Percentiles rank a stretch among this genome's conserved stretches.
Evolutionary conservation across 2,329 filamentous ascomycete genomes (phyloP).

Genomic region (Xylaria sp.): DNA sequence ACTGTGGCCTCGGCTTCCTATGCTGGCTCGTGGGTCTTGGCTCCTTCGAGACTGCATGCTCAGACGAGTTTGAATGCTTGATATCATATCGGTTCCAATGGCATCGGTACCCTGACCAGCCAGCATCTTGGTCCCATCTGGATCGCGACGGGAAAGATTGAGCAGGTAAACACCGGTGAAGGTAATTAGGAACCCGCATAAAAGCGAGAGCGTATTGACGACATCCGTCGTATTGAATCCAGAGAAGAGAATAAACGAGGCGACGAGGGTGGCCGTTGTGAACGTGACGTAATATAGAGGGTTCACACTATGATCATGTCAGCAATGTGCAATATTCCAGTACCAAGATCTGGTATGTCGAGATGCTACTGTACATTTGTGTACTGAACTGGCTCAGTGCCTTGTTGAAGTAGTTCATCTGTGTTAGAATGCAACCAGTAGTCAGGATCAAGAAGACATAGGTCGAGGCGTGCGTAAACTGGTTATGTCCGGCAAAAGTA

Average conservation of each 20-base stretch:
- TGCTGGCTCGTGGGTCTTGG: constrained; percentile 70
- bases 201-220: constrained; percentile 89
- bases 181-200: constrained; percentile 93
- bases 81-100: constrained; percentile 90
- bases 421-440: constrained; percentile 90
- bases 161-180: constrained; percentile 96
- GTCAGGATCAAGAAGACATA: constrained; percentile 98
- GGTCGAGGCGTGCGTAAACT: constrained; percentile 93
- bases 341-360: background rate
- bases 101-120: constrained; percentile 75
- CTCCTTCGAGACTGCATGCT: constrained; percentile 92
- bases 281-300: constrained; percentile 98
- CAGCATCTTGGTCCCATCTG: constrained; percentile 76
- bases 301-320: constrained; percentile 74
- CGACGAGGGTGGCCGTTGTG: constrained; percentile 91
- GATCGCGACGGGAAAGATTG: constrained; percentile 93
- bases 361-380: constrained; percentile 77
- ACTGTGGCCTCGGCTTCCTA: constrained; percentile 68
- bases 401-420: constrained; percentile 99
- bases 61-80: constrained; percentile 86
- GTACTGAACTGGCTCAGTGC: constrained; percentile 96
- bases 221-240: constrained; percentile 95
- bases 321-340: constrained; percentile 39
- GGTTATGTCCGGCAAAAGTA: constrained; percentile 91
- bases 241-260: constrained; percentile 94